Percentiles rank a stretch among this genome's conserved stretches.
Evolutionary conservation across 306 rosid species (phyloP).

Genomic region (Sechiopsis laciniata): DNA sequence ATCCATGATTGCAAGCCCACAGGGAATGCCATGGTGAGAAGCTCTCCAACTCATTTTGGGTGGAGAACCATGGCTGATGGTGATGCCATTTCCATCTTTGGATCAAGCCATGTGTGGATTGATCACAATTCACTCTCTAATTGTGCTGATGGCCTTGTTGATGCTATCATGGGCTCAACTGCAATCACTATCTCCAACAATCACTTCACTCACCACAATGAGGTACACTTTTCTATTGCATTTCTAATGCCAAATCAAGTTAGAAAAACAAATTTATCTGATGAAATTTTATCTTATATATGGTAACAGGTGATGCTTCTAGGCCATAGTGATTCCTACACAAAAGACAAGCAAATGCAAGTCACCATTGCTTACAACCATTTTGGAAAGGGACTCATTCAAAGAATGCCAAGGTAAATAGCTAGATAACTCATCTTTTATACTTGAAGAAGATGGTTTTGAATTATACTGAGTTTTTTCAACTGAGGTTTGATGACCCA

Average conservation of each 20-base stretch:
- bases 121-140: constrained; percentile 92
- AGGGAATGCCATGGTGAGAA: constrained; percentile 96
- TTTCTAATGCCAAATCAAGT: not conserved
- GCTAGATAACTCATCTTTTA: not conserved
- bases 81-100: constrained; percentile 82
- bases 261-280: not conserved
- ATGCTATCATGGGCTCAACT: constrained; percentile 97
- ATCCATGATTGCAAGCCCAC: constrained; percentile 95
- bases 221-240: constrained; percentile 41
- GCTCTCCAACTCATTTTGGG: constrained; percentile 84
- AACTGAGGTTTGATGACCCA: not conserved
- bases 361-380: constrained; percentile 99
- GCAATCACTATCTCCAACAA: constrained; percentile 96
- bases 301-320: constrained; percentile 75
- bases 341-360: constrained; percentile 93
- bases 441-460: not conserved
- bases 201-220: constrained; percentile 97
- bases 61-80: constrained; percentile 99
- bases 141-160: constrained; percentile 98
- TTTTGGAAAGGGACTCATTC: constrained; percentile 97
- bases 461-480: not conserved
- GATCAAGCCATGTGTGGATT: constrained; percentile 94
- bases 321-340: constrained; percentile 96
- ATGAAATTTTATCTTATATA: not conserved
- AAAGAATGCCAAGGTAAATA: constrained; percentile 90